phyloP scores from a whole-genome alignment of 2,329 filamentous ascomycete genomes.

The Aspergillus tubingensis region DNA sequence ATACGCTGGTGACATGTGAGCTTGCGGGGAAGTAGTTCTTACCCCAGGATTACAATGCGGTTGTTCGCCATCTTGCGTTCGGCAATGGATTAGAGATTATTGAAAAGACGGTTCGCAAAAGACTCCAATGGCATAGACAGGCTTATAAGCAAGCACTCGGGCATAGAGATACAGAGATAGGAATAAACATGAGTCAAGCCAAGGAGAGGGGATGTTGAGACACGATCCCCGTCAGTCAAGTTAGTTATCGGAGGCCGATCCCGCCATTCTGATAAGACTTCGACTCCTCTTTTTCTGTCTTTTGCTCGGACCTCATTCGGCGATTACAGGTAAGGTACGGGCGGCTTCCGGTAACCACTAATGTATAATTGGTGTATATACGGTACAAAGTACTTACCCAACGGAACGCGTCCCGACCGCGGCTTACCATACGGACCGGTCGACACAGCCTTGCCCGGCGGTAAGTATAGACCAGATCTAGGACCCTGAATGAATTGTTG shows the following conservation, averaged over 20 bases:
- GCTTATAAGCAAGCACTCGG: not conserved
- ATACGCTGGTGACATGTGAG: not conserved
- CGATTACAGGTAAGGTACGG: not conserved
- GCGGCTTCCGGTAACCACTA: not conserved
- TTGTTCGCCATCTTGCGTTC: constrained; percentile 32
- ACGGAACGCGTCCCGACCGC: not conserved
- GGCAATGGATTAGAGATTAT: not conserved
- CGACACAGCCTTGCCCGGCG: not conserved
- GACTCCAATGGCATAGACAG: not conserved
- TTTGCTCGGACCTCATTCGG: not conserved
- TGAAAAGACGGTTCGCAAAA: not conserved
- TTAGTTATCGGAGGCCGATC: constrained; percentile 2
- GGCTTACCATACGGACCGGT: not conserved
- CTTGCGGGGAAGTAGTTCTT: constrained; percentile 13
- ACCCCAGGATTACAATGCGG: constrained; percentile 46
- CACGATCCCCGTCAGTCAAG: not conserved
- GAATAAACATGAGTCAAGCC: not conserved
- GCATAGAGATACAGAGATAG: not conserved
- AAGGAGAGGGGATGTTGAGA: not conserved
- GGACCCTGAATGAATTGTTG: not conserved
- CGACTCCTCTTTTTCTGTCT: not conserved
- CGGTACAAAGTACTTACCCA: not conserved
- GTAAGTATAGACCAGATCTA: not conserved
- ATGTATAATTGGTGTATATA: not conserved
- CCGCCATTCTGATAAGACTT: not conserved